phyloP scores from a whole-genome alignment of 441 rosid genomes.

The Syzygium malaccense region DNA sequence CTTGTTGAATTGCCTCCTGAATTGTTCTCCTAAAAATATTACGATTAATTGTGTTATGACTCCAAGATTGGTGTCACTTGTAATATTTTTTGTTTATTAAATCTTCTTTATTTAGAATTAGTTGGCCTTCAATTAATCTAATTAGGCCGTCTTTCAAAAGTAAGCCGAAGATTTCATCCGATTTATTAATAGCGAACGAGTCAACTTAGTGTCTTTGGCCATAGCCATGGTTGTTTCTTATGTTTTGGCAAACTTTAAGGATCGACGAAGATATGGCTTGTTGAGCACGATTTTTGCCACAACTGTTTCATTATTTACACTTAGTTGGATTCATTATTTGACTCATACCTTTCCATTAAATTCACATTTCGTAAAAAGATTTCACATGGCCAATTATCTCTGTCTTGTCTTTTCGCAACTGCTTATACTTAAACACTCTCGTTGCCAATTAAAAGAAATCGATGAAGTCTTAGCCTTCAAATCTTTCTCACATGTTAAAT shows the following conservation, averaged over 20 bases:
- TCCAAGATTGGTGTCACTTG: neutral
- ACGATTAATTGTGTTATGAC: neutral
- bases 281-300: neutral
- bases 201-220: neutral
- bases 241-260: neutral
- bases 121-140: neutral
- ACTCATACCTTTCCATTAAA: neutral
- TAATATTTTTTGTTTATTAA: neutral
- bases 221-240: neutral
- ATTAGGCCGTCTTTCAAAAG: neutral
- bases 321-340: neutral
- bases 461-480: neutral
- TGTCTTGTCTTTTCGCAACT: neutral
- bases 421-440: neutral
- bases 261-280: neutral
- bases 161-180: neutral
- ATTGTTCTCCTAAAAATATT: neutral
- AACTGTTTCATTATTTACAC: neutral
- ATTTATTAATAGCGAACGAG: neutral
- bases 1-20: neutral
- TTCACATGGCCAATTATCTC: neutral
- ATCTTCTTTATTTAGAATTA: neutral
- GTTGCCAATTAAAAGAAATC: neutral
- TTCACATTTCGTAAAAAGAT: neutral
- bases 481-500: neutral